A percentile compares a stretch with the other conserved stretches of the same genome.
These are phyloP conservation scores for Guillardia theta DNA, from an alignment of 78 protist genomes.

Conservation along the genomic window DNA sequence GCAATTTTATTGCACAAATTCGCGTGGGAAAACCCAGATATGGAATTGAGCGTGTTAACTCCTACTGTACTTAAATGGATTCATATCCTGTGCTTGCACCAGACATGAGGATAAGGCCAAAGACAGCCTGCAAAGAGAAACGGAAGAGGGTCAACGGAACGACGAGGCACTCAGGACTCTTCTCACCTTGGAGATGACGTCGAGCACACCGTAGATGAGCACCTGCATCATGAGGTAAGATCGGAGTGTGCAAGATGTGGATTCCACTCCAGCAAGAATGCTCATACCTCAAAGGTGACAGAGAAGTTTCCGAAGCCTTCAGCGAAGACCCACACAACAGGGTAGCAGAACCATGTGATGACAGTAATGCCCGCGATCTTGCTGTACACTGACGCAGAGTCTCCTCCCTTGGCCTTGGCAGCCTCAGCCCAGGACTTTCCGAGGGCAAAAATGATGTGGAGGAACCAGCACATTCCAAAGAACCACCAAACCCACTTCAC, in stretches of 20 bases:
- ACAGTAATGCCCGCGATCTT: conserved; percentile 23
- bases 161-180: too few species aligned
- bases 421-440: conserved; percentile 27
- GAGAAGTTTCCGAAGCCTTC: conserved; percentile 43
- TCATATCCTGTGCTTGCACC: conserved; percentile 11
- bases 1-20: too few species aligned
- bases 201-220: conserved; percentile 31
- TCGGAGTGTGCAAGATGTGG: not conserved
- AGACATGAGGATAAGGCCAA: conserved; percentile 29
- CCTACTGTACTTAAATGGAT: not conserved
- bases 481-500: conserved; percentile 45
- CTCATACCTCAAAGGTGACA: conserved; percentile 30
- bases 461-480: conserved; percentile 2
- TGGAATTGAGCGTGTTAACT: too few species aligned
- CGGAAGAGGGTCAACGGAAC: too few species aligned
- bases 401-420: conserved; percentile 31
- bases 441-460: not conserved
- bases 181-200: conserved; percentile 5
- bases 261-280: not conserved
- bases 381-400: conserved; percentile 11
- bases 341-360: conserved; percentile 35
- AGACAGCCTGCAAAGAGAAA: too few species aligned
- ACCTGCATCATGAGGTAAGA: not conserved
- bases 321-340: conserved; percentile 36
- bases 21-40: too few species aligned